Percentiles rank a stretch among this genome's conserved stretches.
phyloP scores from a whole-genome alignment of 148 eudicot genomes.

The Nepenthes gracilis region DNA sequence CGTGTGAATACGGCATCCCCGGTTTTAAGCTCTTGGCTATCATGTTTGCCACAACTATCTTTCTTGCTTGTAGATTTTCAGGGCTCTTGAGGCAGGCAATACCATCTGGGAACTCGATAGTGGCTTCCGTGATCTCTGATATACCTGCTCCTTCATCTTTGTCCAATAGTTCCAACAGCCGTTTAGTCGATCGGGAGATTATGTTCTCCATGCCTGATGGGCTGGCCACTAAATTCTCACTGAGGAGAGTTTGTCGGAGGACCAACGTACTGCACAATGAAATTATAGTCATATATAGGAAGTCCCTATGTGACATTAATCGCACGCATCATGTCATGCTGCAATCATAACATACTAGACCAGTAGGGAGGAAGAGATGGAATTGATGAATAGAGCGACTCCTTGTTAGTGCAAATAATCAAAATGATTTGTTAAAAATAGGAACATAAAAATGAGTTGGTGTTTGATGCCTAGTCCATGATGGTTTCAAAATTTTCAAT shows the following conservation, averaged over 20 bases:
- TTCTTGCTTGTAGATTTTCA: constrained; percentile 25
- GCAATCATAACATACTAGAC: too few relatives aligned
- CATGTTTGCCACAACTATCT: constrained; percentile 36
- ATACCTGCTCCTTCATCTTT: constrained; percentile 31
- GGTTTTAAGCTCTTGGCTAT: constrained; percentile 38
- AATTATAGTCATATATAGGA: background rate
- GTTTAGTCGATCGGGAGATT: constrained; percentile 17
- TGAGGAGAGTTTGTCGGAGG: constrained; percentile 40
- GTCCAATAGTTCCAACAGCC: constrained; percentile 26
- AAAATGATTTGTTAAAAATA: too few relatives aligned
- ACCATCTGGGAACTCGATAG: constrained; percentile 12
- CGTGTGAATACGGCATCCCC: constrained; percentile 35
- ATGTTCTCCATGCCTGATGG: constrained; percentile 28
- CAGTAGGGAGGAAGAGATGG: too few relatives aligned
- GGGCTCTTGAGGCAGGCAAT: constrained; percentile 1
- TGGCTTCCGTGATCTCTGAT: constrained; percentile 26
- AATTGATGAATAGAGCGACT: too few relatives aligned
- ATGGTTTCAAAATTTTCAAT: too few relatives aligned
- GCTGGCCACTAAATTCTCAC: constrained; percentile 21
- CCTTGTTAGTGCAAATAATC: too few relatives aligned
- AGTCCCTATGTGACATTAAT: background rate
- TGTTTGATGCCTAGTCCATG: too few relatives aligned
- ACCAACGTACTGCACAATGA: constrained; percentile 32
- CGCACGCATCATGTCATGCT: background rate
- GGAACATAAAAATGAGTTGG: too few relatives aligned